phyloP scores from a whole-genome alignment of 352 stramenopile genomes.

The Pythium sukuiense region DNA sequence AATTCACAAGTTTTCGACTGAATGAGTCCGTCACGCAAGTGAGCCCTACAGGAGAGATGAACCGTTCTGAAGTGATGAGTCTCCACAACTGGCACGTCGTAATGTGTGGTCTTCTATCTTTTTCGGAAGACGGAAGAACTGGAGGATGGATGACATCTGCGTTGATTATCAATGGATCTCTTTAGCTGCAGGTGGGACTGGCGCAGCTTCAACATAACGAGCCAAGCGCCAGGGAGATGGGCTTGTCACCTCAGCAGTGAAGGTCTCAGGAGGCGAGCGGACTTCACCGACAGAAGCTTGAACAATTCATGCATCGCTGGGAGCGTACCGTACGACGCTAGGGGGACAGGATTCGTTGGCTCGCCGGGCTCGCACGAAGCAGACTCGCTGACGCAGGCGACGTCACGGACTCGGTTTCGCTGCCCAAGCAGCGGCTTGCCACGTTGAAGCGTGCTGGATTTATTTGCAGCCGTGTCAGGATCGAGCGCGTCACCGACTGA shows the following conservation, averaged over 20 bases:
- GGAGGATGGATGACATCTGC: not conserved
- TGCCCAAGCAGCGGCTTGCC: conserved; percentile 6
- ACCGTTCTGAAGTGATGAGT: not conserved
- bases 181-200: not conserved
- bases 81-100: not conserved
- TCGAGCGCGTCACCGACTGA: not conserved
- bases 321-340: not conserved
- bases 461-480: not conserved
- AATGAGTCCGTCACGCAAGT: not conserved
- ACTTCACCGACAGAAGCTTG: not conserved
- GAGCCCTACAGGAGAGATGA: not conserved
- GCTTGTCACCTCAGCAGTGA: conserved; percentile 1
- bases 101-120: not conserved
- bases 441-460: not conserved
- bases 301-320: not conserved
- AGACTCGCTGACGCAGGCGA: conserved; percentile 4
- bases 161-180: not conserved
- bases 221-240: conserved; percentile 6
- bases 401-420: conserved; percentile 4
- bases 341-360: not conserved
- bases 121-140: not conserved
- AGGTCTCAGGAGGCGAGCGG: not conserved
- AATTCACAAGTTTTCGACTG: not conserved
- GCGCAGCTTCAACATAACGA: not conserved
- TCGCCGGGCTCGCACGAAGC: conserved; percentile 1